Percentiles rank a stretch among this genome's conserved stretches.
Evolutionary conservation across 768 basidiomycete genomes (phyloP).

Genomic region (Multifurca ochricompacta): DNA sequence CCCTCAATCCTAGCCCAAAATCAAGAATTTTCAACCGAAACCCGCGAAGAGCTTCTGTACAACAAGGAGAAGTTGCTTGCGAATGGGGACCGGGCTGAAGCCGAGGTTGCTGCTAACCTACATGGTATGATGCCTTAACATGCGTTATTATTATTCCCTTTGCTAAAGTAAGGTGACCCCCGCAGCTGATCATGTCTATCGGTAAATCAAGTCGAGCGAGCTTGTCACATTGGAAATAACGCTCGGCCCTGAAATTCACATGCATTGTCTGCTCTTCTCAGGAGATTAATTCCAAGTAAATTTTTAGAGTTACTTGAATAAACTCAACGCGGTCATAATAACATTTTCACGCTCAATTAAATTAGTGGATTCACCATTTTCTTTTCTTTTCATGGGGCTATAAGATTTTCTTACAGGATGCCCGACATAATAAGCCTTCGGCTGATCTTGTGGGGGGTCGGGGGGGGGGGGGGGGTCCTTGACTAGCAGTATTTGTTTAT

Average conservation of each 20-base stretch:
- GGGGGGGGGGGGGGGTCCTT: no score
- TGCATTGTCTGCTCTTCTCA: neutral
- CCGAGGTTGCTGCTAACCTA: constrained; percentile 94
- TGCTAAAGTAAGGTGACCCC: constrained; percentile 20
- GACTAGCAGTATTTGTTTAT: no score
- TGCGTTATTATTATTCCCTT: constrained; percentile 12
- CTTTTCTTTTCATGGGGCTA: neutral
- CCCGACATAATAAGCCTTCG: neutral
- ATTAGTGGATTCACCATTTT: neutral
- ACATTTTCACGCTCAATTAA: neutral
- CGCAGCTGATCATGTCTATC: constrained; percentile 81
- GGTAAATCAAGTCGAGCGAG: constrained; percentile 36
- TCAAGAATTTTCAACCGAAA: constrained; percentile 95
- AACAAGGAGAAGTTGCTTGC: constrained; percentile 98
- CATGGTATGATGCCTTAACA: constrained; percentile 41
- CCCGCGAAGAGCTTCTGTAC: constrained; percentile 95
- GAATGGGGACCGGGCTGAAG: constrained; percentile 94
- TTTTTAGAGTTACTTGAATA: neutral
- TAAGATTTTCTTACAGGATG: neutral
- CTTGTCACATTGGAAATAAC: neutral
- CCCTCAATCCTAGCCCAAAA: constrained; percentile 66
- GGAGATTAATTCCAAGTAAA: neutral
- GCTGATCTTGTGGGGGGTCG: neutral
- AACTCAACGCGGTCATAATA: neutral
- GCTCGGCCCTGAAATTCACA: neutral